Percentiles rank a stretch among this genome's conserved stretches.
Evolutionary conservation across 2,329 filamentous ascomycete species (phyloP).

Genomic region (Aspergillus sp.): DNA sequence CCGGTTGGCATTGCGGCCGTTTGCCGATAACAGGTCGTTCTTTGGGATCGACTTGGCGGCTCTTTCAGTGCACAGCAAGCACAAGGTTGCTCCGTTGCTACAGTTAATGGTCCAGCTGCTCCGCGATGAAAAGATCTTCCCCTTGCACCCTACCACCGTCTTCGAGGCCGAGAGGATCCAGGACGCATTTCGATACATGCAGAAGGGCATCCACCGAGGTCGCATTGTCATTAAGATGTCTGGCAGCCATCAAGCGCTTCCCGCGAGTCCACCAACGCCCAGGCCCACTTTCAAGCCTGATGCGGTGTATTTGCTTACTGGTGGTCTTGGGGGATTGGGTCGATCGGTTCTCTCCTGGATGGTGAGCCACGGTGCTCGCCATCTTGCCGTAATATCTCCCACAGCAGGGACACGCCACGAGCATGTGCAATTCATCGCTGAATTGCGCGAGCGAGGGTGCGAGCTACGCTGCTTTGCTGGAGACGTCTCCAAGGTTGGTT

Average conservation of each 20-base stretch:
- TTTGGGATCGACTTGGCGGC: background rate
- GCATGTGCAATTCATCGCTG: slow-evolving; percentile 3
- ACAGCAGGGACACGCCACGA: background rate
- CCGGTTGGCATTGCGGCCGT: background rate
- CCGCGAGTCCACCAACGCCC: no score
- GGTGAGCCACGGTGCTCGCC: slow-evolving; percentile 15
- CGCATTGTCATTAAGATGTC: slow-evolving; percentile 39
- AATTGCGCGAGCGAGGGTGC: slow-evolving; percentile 5
- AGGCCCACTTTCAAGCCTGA: slow-evolving; percentile 22
- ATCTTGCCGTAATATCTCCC: slow-evolving; percentile 14
- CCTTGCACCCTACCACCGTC: background rate
- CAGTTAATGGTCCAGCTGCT: background rate
- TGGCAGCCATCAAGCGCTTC: background rate
- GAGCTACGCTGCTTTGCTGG: background rate
- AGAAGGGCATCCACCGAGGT: slow-evolving; percentile 37
- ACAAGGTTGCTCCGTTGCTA: background rate
- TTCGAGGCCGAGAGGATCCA: background rate
- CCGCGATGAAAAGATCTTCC: background rate
- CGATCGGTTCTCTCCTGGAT: slow-evolving; percentile 15
- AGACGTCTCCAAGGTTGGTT: slow-evolving; percentile 1
- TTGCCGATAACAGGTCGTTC: background rate
- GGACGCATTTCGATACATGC: slow-evolving; percentile 32
- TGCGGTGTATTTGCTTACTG: slow-evolving; percentile 17
- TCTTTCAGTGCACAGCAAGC: background rate
- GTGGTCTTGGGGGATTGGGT: slow-evolving; percentile 20